Conservation (phyloP, 257 asterid species). For the Pogostemon cablin region DNA sequence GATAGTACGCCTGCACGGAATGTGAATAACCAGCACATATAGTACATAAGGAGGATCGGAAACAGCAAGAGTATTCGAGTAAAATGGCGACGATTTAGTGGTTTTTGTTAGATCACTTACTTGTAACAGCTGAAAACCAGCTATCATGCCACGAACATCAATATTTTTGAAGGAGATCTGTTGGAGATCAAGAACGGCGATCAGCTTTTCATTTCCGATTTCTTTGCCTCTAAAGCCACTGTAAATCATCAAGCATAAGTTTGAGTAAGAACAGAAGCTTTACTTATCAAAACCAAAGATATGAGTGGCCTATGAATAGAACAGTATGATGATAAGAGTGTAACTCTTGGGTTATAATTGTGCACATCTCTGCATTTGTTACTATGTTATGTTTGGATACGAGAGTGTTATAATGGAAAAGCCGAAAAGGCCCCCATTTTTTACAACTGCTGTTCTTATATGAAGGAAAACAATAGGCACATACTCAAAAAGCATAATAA, state of each 20-base stretch:
- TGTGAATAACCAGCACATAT: not conserved
- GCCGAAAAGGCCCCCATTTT: not conserved
- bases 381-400: not conserved
- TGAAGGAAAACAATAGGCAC: not conserved
- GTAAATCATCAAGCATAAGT: slow-evolving; percentile 34
- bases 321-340: no score
- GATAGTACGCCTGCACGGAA: slow-evolving; percentile 62
- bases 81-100: not conserved
- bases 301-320: not conserved
- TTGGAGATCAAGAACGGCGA: slow-evolving; percentile 65
- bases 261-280: slow-evolving; percentile 13
- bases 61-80: not conserved
- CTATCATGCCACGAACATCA: slow-evolving; percentile 70
- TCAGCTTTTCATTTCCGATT: slow-evolving; percentile 65
- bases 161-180: slow-evolving; percentile 59
- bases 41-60: not conserved
- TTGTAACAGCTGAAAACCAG: slow-evolving; percentile 83
- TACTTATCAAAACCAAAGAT: slow-evolving; percentile 9
- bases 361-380: not conserved
- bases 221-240: slow-evolving; percentile 63
- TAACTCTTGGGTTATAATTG: no score
- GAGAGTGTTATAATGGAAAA: not conserved
- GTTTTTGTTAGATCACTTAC: slow-evolving; percentile 37
- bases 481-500: not conserved
- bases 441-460: not conserved